These are phyloP conservation scores for Daldinia concentrica DNA, from an alignment of 495 filamentous ascomycete genomes.

Conservation along the genomic window DNA sequence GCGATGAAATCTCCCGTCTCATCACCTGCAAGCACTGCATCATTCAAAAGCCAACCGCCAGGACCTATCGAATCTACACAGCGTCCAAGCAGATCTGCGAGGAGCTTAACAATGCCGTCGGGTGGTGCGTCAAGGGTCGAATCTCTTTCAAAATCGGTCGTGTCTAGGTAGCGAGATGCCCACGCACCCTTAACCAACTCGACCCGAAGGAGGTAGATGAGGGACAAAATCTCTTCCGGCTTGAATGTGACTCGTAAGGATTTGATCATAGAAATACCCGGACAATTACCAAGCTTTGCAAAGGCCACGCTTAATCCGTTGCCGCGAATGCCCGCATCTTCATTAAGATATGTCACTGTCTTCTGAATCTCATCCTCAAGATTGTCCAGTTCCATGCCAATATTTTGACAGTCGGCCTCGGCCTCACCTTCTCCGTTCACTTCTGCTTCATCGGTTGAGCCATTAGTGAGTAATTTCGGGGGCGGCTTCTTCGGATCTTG, in stretches of 20 bases:
- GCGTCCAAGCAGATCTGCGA: slow-evolving; percentile 74
- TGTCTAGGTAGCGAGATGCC: slow-evolving; percentile 71
- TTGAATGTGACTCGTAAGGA: slow-evolving; percentile 72
- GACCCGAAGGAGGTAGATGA: slow-evolving; percentile 76
- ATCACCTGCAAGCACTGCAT: slow-evolving; percentile 59
- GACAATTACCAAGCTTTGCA: slow-evolving; percentile 71
- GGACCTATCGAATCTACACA: slow-evolving; percentile 86
- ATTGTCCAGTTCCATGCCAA: slow-evolving; percentile 57
- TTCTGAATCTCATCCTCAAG: slow-evolving; percentile 61
- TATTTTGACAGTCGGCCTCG: slow-evolving; percentile 50
- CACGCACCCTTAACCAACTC: slow-evolving; percentile 72
- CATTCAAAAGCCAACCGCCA: slow-evolving; percentile 78
- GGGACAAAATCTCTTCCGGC: slow-evolving; percentile 71
- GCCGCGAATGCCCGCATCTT: slow-evolving; percentile 54
- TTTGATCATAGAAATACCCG: slow-evolving; percentile 62
- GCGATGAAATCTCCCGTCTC: slow-evolving; percentile 69
- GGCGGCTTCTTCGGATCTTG: slow-evolving; percentile 47
- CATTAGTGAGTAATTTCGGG: slow-evolving; percentile 52
- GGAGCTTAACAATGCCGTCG: slow-evolving; percentile 64
- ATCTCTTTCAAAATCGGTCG: slow-evolving; percentile 55
- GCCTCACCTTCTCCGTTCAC: slow-evolving; percentile 37
- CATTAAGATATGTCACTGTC: slow-evolving; percentile 59
- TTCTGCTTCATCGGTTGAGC: slow-evolving; percentile 43
- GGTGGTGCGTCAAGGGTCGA: slow-evolving; percentile 63
- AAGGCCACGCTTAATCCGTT: slow-evolving; percentile 63